phyloP scores from a whole-genome alignment of 2,329 filamentous ascomycete species.

The Colletotrichum sp. region DNA sequence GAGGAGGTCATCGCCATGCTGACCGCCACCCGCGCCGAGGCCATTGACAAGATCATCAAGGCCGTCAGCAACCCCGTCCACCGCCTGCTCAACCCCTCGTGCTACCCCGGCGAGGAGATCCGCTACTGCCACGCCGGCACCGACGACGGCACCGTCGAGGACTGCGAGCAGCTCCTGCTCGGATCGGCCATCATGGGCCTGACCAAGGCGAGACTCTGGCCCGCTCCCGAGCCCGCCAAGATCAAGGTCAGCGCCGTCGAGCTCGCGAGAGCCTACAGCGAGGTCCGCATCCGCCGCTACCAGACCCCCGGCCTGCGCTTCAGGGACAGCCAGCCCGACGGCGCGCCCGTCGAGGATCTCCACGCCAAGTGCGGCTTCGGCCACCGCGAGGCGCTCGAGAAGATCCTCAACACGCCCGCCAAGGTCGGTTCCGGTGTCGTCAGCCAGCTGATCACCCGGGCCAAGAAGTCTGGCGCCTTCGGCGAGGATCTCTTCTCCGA shows the following conservation, averaged over 20 bases:
- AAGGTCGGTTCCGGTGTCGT: conserved; percentile 10
- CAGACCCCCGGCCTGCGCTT: conserved; percentile 19
- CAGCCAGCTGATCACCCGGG: conserved; percentile 10
- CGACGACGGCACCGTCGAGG: conserved; percentile 13
- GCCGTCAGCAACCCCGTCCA: conserved; percentile 21
- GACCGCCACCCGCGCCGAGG: conserved; percentile 10
- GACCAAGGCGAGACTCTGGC: conserved; percentile 15
- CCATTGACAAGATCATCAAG: conserved; percentile 18
- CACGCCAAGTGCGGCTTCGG: conserved; percentile 18
- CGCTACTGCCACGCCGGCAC: conserved; percentile 17
- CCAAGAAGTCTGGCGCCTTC: conserved; percentile 14
- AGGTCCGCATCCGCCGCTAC: conserved; percentile 18
- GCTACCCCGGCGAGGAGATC: conserved; percentile 16
- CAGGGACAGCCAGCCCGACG: conserved; percentile 2
- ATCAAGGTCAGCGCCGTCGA: conserved; percentile 20
- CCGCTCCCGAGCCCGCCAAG: conserved; percentile 3
- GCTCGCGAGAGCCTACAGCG: conserved; percentile 7
- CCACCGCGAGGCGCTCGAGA: conserved; percentile 14
- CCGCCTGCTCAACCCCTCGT: conserved; percentile 16
- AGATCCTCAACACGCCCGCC: conserved; percentile 17
- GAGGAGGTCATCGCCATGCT: conserved; percentile 15
- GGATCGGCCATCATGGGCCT: conserved; percentile 20
- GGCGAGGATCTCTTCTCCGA: conserved; percentile 16
- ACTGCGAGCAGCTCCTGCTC: conserved; percentile 19
- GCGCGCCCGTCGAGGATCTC: background rate